phyloP scores from a whole-genome alignment of 108 stramenopile genomes.

The Schizochytrium sp. region DNA sequence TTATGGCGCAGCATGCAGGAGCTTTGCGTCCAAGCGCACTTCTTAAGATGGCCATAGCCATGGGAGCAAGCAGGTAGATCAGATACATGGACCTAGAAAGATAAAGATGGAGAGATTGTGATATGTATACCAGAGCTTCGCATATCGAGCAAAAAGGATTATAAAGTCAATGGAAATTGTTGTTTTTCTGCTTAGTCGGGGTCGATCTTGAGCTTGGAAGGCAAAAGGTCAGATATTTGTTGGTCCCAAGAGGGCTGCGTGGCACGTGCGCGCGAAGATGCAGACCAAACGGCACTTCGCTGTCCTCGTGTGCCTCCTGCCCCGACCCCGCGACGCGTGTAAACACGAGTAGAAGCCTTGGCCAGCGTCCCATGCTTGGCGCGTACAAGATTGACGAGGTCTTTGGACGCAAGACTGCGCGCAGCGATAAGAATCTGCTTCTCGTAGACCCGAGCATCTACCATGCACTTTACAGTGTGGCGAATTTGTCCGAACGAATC shows the following conservation, averaged over 20 bases:
- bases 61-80: background rate
- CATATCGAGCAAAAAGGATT: too few relatives aligned
- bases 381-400: background rate
- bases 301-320: background rate
- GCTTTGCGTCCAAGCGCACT: background rate
- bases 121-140: too few relatives aligned
- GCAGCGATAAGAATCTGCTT: background rate
- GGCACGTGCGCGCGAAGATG: background rate
- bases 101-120: too few relatives aligned
- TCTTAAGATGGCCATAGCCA: background rate
- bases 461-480: constrained; percentile 11
- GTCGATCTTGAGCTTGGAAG: background rate
- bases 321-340: background rate
- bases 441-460: background rate
- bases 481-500: background rate
- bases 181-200: background rate
- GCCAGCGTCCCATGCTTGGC: background rate
- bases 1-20: background rate
- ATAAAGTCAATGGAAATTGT: background rate
- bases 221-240: background rate
- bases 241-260: background rate
- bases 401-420: background rate
- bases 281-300: background rate
- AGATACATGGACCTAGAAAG: background rate
- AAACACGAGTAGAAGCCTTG: background rate